Evolutionary conservation across 2,329 filamentous ascomycete genomes (phyloP), one percentile per base, ranked within the genome.

Genomic region (Penicillium hesseltinei): DNA sequence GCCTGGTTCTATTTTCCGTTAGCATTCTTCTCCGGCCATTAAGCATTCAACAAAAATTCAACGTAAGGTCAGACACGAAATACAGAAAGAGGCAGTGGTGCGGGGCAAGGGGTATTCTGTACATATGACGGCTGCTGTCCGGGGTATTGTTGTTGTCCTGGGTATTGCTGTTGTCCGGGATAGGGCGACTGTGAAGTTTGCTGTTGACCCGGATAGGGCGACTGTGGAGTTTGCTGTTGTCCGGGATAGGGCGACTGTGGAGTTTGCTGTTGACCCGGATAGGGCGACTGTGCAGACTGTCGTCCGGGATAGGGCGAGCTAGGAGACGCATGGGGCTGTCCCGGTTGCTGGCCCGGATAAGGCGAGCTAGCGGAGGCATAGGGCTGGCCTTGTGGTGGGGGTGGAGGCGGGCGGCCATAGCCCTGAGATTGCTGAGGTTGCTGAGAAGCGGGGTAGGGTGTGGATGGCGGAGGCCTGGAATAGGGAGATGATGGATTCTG

Each of bases 391-490:
- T 74, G 73, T 52, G 64, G 75, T 62, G 75, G 73, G 52, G 77
- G 73, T 40, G 71, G 75, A 43, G 77, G 74, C 21, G 76, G 74
- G 57, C 76, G 70, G 52, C 69, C 71, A 69, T 81, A 81, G 40
- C 67, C 69, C 59, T 73, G 66, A 29, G 63, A 46, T 42, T 47
- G 45, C 11, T 45, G 43, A 35, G 45, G 1, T 19, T 63, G 63
- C 31, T 50, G 52, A 19, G 50, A 45, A 50, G 62, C 62, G 57
- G 65, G 62, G 60, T 70, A 69, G 50, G 69, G 68, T 31, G 69
- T 59, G 25, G 68, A 63, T 39, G 68, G 65, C 33, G 66, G 69
- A 39, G 64, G 61, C 31, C 65, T 59, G 36, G 74, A 62, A 54
- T 73, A 70, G 50, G 72, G 71, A 39, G 46, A 58, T 57, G 70